Percentiles rank a stretch among this genome's conserved stretches.
These are phyloP conservation scores for Ceratopteris richardii DNA, from an alignment of 75 land plant genomes.

Conservation along the genomic window DNA sequence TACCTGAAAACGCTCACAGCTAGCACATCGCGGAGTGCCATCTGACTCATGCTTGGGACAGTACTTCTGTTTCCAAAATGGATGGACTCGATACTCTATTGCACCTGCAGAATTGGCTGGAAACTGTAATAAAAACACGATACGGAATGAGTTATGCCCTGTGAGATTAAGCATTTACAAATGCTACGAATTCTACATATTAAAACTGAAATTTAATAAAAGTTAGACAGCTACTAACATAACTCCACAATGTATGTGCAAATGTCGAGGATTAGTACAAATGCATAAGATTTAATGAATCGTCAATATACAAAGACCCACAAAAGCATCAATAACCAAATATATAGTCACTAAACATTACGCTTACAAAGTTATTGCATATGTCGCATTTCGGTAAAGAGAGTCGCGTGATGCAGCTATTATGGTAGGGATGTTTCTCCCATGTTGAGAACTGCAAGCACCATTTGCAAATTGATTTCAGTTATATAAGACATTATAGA, in stretches of 20 bases:
- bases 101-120: constrained; percentile 27
- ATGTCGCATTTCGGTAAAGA: constrained; percentile 34
- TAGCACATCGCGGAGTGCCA: constrained; percentile 28
- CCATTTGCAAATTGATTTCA: no score
- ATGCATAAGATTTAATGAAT: no score
- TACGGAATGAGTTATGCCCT: no score
- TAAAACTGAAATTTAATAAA: not conserved
- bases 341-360: no score
- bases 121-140: constrained; percentile 21
- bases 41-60: constrained; percentile 32
- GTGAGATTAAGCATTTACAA: not conserved
- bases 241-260: no score
- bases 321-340: no score
- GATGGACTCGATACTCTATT: constrained; percentile 36
- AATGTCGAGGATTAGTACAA: no score
- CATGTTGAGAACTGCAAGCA: constrained; percentile 28
- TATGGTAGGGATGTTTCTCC: constrained; percentile 23
- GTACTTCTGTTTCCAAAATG: constrained; percentile 33
- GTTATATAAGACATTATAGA: no score
- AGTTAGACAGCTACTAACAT: no score
- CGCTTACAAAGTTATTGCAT: constrained; percentile 29
- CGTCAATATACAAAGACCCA: no score
- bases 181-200: not conserved
- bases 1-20: constrained; percentile 40
- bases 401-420: constrained; percentile 23